Base-by-base conservation (phyloP, 768 basidiomycete genomes). In the Tylopilus felleus region DNA sequence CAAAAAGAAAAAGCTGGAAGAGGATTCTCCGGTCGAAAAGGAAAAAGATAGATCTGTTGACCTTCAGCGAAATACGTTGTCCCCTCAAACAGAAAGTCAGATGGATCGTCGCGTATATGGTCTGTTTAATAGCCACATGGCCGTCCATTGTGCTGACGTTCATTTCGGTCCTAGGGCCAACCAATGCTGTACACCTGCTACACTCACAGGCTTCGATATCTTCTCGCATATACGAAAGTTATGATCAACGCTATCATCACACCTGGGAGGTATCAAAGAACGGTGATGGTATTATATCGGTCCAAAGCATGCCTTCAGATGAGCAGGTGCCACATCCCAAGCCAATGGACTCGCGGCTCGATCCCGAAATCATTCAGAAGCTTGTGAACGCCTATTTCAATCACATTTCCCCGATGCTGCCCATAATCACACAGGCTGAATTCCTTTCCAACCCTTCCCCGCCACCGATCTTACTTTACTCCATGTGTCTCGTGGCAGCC, bases 321-420 rank as follows among this genome's bases (percentile, higher is more conserved):
- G 87, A 78, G 44, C 78, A 81, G 44, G 68, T 75, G 9, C 59
- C 75, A 6, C 77, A 80, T 49, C 78, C 81, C 49, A 89, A 83
- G 62, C 83, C 85, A 14, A 68, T 85, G 46, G 88, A 90, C 67
- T 71, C 85, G 59, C 84, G 82, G 35, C 79, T 94, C 55, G 90
- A 92, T 65, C 83, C 83, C 22, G 86, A 90, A 42, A 76, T 87
- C 62, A 76, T 94, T 51, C 86, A 93, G 67, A 79, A 81, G 50
- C 83, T 98, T 42, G 77, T 97, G 64, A 98, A 98, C 70, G 83
- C 86, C 21, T 97, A 95, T 74, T 99, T 97, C 73, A 77, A 80
- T 21, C 86, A 94, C n/a, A 79, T 95, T 43, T 84, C 90, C 2
- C 91, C 90, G n/a, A 75, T 91, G 39, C 81, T 98, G 53, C 96